Conservation (phyloP, 306 rosid genomes). For the Albizia julibrissin region DNA sequence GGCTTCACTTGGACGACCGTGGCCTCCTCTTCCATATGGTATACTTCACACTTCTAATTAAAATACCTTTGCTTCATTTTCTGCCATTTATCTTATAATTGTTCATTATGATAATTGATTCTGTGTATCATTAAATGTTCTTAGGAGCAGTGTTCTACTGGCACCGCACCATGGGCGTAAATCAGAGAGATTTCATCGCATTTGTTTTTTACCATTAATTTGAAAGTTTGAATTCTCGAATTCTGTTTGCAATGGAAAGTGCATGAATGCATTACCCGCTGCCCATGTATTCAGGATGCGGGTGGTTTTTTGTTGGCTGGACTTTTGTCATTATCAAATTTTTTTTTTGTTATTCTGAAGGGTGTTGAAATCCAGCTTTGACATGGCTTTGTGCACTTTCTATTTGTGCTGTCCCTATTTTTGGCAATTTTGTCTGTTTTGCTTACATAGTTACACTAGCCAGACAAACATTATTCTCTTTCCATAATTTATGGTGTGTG, state of each 20-base stretch:
- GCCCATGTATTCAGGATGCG: neutral
- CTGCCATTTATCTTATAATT: neutral
- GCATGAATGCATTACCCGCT: neutral
- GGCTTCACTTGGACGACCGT: conserved; percentile 91
- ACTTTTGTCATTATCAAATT: neutral
- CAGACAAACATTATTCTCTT: conserved; percentile 17
- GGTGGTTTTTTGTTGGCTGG: conserved; percentile 1
- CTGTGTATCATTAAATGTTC: neutral
- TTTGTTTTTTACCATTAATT: neutral
- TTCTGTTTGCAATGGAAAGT: neutral
- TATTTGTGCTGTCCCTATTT: conserved; percentile 21
- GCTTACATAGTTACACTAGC: conserved; percentile 1
- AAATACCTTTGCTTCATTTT: neutral
- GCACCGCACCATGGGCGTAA: neutral
- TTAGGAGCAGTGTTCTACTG: neutral
- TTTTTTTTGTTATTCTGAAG: neutral
- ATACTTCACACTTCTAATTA: conserved; percentile 2
- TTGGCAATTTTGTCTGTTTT: neutral
- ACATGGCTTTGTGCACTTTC: conserved; percentile 20
- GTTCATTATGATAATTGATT: neutral
- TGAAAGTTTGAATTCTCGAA: neutral
- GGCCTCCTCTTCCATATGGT: conserved; percentile 72
- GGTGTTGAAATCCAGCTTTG: conserved; percentile 21
- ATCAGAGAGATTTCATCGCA: neutral
- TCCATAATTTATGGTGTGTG: conserved; percentile 6